Evolutionary conservation across 73 alveolate species (phyloP).

Genomic region (Paramecium caudatum): DNA sequence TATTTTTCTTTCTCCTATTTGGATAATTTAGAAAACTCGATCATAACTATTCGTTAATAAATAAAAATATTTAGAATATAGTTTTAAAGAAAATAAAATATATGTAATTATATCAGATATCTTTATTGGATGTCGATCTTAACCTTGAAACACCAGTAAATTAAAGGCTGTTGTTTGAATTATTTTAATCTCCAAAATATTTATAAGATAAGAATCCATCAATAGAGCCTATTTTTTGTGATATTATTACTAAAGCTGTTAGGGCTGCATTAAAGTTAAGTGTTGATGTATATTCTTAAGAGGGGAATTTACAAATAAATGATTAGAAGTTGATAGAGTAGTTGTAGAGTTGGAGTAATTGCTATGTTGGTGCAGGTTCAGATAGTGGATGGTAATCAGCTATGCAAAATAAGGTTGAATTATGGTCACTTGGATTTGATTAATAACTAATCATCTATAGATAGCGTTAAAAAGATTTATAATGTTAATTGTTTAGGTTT

Average conservation of each 20-base stretch:
- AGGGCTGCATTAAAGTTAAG: constrained; percentile 43
- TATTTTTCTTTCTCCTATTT: constrained; percentile 48
- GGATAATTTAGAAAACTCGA: constrained; percentile 50
- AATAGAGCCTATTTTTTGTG: background rate
- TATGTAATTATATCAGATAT: no score
- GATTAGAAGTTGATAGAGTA: background rate
- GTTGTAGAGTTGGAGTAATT: background rate
- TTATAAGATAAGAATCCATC: no score
- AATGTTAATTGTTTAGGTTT: constrained; percentile 65
- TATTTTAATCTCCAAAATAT: no score
- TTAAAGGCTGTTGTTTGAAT: no score
- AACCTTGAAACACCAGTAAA: no score
- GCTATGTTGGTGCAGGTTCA: constrained; percentile 65
- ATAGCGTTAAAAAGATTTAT: no score
- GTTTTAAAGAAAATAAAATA: no score
- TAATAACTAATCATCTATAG: no score
- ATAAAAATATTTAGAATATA: no score
- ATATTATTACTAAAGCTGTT: background rate
- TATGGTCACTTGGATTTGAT: constrained; percentile 68
- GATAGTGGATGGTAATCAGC: constrained; percentile 72
- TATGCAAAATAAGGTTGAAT: constrained; percentile 10
- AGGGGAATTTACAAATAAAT: background rate
- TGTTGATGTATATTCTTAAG: background rate
- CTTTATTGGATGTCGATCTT: no score
- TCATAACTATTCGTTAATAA: constrained; percentile 63